These are phyloP conservation scores for Gossypium longicalyx DNA, from an alignment of 345 rosid species.

Conservation along the genomic window DNA sequence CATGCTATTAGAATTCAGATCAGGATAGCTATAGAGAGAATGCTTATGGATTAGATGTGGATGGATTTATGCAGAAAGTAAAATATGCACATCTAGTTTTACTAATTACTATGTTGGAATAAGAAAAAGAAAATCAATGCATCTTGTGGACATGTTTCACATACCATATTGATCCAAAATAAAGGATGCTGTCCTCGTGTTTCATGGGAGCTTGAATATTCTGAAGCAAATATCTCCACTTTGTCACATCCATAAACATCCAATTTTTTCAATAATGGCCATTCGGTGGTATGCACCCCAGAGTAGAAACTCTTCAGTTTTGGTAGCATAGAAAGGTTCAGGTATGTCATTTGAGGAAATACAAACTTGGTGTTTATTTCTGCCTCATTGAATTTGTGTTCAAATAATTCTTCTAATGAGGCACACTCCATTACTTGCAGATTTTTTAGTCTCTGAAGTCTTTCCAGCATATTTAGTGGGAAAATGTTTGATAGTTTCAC, in stretches of 20 bases:
- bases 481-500: not conserved
- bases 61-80: not conserved
- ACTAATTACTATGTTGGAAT: not conserved
- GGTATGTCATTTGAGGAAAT: not conserved
- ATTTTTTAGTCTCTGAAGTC: not conserved
- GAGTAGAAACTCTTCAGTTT: conserved; percentile 13
- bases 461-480: not conserved
- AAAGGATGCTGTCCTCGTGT: not conserved
- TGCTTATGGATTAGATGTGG: not conserved
- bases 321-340: not conserved
- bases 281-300: conserved; percentile 8
- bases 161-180: conserved; percentile 20
- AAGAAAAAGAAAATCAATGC: not conserved
- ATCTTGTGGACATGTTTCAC: not conserved
- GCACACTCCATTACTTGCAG: not conserved
- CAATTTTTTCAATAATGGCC: conserved; percentile 14
- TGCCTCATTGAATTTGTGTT: not conserved
- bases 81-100: not conserved
- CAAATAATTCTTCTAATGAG: conserved; percentile 5
- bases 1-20: not conserved
- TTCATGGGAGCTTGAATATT: not conserved
- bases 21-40: not conserved
- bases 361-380: not conserved
- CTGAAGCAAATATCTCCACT: conserved; percentile 8
- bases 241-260: conserved; percentile 1